phyloP scores from a whole-genome alignment of 2,329 filamentous ascomycete species.

The Bimuria novae-zelandiae region DNA sequence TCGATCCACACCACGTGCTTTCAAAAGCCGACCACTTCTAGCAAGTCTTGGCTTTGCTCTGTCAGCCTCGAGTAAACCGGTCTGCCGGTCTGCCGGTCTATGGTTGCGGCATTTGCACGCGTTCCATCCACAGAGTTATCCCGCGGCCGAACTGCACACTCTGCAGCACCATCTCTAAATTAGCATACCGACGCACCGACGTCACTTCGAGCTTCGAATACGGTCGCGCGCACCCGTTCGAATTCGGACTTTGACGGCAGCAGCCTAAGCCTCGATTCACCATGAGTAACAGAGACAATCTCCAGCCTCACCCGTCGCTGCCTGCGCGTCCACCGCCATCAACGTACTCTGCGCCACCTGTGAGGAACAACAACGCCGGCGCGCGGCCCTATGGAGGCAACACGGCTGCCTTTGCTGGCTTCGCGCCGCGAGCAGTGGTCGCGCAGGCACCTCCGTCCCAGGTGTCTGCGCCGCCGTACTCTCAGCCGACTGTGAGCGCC shows the following conservation, averaged over 20 bases:
- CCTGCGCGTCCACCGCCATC: slow-evolving; percentile 76
- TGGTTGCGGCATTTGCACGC: slow-evolving; percentile 23
- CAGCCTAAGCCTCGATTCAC: neutral
- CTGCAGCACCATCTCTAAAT: neutral
- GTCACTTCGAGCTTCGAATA: slow-evolving; percentile 6
- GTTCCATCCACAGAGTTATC: neutral
- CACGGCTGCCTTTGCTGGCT: slow-evolving; percentile 55
- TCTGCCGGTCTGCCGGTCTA: slow-evolving; percentile 3
- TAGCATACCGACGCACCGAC: neutral
- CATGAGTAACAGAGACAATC: slow-evolving; percentile 26
- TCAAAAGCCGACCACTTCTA: slow-evolving; percentile 21
- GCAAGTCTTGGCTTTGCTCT: slow-evolving; percentile 1
- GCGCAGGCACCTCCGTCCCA: slow-evolving; percentile 34
- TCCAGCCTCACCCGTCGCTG: slow-evolving; percentile 63
- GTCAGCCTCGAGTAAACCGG: slow-evolving; percentile 12
- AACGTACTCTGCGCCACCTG: slow-evolving; percentile 64
- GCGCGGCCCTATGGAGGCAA: slow-evolving; percentile 38
- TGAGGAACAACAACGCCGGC: slow-evolving; percentile 45
- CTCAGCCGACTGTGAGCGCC: slow-evolving; percentile 49
- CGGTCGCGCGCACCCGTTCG: slow-evolving; percentile 15
- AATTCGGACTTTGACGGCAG: slow-evolving; percentile 7
- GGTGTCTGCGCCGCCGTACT: slow-evolving; percentile 46
- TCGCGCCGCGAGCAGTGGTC: slow-evolving; percentile 63
- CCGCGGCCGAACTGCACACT: slow-evolving; percentile 13
- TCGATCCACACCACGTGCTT: slow-evolving; percentile 22